Base-by-base conservation (phyloP, 2,329 filamentous ascomycete genomes). In the Akanthomyces uredinophilus region DNA sequence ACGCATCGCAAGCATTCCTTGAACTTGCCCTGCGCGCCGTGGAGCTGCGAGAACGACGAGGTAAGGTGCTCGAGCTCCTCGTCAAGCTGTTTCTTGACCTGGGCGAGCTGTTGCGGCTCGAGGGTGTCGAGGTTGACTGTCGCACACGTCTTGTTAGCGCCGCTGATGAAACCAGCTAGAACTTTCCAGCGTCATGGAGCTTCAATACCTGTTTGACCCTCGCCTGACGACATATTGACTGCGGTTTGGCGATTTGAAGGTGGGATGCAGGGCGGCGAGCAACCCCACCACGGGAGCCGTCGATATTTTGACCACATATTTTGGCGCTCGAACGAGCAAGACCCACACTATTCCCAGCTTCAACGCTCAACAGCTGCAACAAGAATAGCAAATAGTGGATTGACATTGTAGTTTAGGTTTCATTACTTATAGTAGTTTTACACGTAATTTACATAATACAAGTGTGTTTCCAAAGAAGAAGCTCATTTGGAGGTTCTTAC, bases 31-130 rank as follows among this genome's bases (percentile, higher is more conserved):
- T 98, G 95, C 2, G 95, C 95, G 58, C 88, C 88, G 66, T 93
- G 91, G 1, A 99, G 86, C 74, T 96, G 95, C 56, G 89, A 83
- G 79, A 96, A 96, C 11, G 95, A 98, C 62, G 81, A 85, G 2
- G 92, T 96, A 67, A 99, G 86, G 79, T 98, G 94, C 74, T 96
- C 92, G 67, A 99, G 88, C 78, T 99, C 95, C 71, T 95, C 89
- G 75, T 96, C 94, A 67, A 99, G 88, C 75, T 97, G 94, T 75
- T 95, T 92, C 82, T 99, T 97, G 68, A 99, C 88, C 69, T 92
- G 87, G 68, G 87, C 88, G 68, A 99, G 89, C 78, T 97, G 94
- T 67, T 91, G 90, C 29, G 88, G 82, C 69, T 89, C 90, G 70
- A 99, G 88, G 64, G 84, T 87, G 69, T 88, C 86, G 70, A 99